These are phyloP conservation scores for Arthrobotrys conoides DNA, from an alignment of 2,329 filamentous ascomycete species.

Conservation along the genomic window DNA sequence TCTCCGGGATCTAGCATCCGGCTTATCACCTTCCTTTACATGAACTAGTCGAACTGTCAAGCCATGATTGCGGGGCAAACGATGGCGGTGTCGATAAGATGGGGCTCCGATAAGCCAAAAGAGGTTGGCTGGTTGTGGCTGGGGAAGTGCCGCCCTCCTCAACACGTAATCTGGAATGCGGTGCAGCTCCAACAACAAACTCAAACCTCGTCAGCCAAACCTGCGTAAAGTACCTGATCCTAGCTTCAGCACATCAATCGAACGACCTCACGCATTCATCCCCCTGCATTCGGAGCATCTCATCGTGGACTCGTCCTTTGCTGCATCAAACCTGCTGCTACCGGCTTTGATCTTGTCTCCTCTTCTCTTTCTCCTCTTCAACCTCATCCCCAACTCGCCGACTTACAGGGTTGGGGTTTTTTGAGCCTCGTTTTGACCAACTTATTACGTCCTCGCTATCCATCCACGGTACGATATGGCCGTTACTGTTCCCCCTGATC, in stretches of 20 bases:
- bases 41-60: slow-evolving; percentile 9
- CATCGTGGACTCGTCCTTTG: not conserved
- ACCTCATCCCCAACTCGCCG: slow-evolving; percentile 12
- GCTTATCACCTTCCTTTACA: slow-evolving; percentile 27
- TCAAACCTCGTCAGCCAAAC: slow-evolving; percentile 28
- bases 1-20: slow-evolving; percentile 41
- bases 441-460: not conserved
- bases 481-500: slow-evolving; percentile 40
- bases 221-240: slow-evolving; percentile 20
- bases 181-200: slow-evolving; percentile 39
- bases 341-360: not conserved
- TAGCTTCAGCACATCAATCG: slow-evolving; percentile 24
- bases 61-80: slow-evolving; percentile 48
- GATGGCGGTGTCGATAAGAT: slow-evolving; percentile 21
- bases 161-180: slow-evolving; percentile 51
- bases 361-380: not conserved
- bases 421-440: slow-evolving; percentile 28
- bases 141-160: slow-evolving; percentile 28
- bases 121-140: slow-evolving; percentile 19
- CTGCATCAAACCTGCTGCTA: not conserved
- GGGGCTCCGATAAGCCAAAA: not conserved
- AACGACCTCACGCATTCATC: slow-evolving; percentile 6
- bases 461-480: slow-evolving; percentile 34
- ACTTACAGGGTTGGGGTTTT: slow-evolving; percentile 29
- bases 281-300: not conserved